Evolutionary conservation across 2,329 filamentous ascomycete genomes (phyloP).

Genomic region (Penicillium sp.): DNA sequence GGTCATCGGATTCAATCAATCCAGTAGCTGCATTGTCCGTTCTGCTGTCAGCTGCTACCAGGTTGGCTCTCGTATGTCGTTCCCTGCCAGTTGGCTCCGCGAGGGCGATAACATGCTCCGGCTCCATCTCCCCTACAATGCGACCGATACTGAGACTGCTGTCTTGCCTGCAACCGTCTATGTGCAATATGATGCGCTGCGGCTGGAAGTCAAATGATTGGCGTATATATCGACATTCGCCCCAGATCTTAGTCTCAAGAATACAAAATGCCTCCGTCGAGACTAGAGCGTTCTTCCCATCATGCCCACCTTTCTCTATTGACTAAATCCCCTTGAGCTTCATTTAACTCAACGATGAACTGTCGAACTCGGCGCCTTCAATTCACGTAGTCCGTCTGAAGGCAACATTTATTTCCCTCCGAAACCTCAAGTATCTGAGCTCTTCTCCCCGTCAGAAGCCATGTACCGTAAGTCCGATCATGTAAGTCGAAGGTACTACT

Average conservation of each 20-base stretch:
- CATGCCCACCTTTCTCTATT: too few species aligned
- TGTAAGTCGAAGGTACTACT: too few species aligned
- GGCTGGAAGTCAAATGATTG: conserved; percentile 53
- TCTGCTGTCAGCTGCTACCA: conserved; percentile 65
- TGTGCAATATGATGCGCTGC: conserved; percentile 66
- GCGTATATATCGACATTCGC: neutral
- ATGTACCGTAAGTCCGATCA: too few species aligned
- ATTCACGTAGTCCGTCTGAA: too few species aligned
- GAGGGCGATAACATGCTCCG: conserved; percentile 58
- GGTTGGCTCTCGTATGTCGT: conserved; percentile 60
- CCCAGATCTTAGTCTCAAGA: neutral
- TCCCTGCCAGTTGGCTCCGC: conserved; percentile 53
- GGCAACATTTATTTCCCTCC: too few species aligned
- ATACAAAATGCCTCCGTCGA: neutral
- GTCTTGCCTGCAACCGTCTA: conserved; percentile 58
- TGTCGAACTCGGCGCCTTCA: too few species aligned
- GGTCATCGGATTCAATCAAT: conserved; percentile 53
- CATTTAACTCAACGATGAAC: too few species aligned
- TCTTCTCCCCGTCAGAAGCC: too few species aligned
- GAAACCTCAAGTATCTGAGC: too few species aligned
- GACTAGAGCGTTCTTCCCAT: too few species aligned
- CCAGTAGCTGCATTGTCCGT: conserved; percentile 61
- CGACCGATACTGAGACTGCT: conserved; percentile 61
- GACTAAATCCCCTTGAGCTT: too few species aligned
- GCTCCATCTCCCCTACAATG: conserved; percentile 61